These are phyloP conservation scores for Eruca vesicaria DNA, from an alignment of 441 rosid genomes.

Conservation along the genomic window DNA sequence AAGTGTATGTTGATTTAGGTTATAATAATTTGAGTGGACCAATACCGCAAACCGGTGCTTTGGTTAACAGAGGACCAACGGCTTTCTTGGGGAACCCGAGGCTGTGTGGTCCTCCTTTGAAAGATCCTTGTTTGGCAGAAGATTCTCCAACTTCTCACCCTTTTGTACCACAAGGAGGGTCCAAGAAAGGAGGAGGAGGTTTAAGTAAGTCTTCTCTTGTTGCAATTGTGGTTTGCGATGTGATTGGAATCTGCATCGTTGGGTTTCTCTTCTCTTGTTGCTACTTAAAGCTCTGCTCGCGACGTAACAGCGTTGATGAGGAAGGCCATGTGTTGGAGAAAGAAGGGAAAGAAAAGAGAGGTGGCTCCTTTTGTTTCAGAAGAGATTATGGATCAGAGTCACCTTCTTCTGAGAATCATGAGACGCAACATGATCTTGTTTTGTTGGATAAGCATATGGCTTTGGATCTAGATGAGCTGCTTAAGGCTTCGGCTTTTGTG, in stretches of 20 bases:
- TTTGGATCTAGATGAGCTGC: conserved; percentile 87
- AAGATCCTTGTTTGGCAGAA: conserved; percentile 58
- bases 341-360: conserved; percentile 52
- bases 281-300: conserved; percentile 55
- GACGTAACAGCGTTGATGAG: conserved; percentile 44
- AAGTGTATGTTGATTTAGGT: conserved; percentile 85
- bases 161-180: conserved; percentile 49
- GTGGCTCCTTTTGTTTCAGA: conserved; percentile 69
- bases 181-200: conserved; percentile 51
- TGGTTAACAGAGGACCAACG: conserved; percentile 88
- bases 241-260: conserved; percentile 84
- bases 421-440: conserved; percentile 71
- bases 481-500: conserved; percentile 94
- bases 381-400: conserved; percentile 65
- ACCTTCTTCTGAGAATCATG: conserved; percentile 63
- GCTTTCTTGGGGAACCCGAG: conserved; percentile 86
- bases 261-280: conserved; percentile 84
- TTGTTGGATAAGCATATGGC: conserved; percentile 70
- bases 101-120: conserved; percentile 89
- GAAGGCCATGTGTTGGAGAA: conserved; percentile 58
- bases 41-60: conserved; percentile 86
- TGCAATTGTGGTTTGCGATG: conserved; percentile 72
- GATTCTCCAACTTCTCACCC: conserved; percentile 67
- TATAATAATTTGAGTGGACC: conserved; percentile 83
- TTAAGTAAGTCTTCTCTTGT: conserved; percentile 58